Percentiles rank a stretch among this genome's conserved stretches.
phyloP scores from a whole-genome alignment of 371 early-diverging fungal genomes.

The Zopfochytrium polystomum region DNA sequence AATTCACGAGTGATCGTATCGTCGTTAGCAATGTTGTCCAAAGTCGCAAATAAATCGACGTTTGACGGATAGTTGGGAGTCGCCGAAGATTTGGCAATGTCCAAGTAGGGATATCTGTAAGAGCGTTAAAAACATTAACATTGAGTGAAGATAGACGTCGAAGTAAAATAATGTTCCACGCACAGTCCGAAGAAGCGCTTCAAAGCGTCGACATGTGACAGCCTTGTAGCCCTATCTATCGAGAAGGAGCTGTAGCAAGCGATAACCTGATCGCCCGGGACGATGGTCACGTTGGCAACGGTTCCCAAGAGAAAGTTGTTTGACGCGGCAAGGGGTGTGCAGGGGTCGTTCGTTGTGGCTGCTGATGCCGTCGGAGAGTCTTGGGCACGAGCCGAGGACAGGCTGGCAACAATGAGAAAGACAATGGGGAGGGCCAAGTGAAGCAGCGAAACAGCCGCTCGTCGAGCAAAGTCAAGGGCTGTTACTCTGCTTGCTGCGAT shows the following conservation, averaged over 20 bases:
- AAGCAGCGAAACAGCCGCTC: neutral
- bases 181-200: neutral
- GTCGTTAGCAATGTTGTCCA: constrained; percentile 6
- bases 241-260: constrained; percentile 1
- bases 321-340: neutral
- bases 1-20: constrained; percentile 11
- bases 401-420: neutral
- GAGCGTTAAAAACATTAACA: neutral
- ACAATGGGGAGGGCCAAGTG: neutral
- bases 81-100: constrained; percentile 2
- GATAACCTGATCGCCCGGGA: neutral
- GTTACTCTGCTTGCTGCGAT: neutral
- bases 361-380: neutral
- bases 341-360: neutral
- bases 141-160: neutral
- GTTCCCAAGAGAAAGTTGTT: neutral
- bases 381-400: neutral
- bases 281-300: neutral
- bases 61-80: constrained; percentile 5
- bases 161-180: neutral
- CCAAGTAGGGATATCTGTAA: constrained; percentile 16
- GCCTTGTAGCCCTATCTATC: neutral
- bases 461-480: neutral
- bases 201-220: neutral
- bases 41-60: neutral